Evolutionary conservation across 331 rosid species (phyloP), one percentile per base, ranked within the genome.

Genomic region (Cydonia oblonga): DNA sequence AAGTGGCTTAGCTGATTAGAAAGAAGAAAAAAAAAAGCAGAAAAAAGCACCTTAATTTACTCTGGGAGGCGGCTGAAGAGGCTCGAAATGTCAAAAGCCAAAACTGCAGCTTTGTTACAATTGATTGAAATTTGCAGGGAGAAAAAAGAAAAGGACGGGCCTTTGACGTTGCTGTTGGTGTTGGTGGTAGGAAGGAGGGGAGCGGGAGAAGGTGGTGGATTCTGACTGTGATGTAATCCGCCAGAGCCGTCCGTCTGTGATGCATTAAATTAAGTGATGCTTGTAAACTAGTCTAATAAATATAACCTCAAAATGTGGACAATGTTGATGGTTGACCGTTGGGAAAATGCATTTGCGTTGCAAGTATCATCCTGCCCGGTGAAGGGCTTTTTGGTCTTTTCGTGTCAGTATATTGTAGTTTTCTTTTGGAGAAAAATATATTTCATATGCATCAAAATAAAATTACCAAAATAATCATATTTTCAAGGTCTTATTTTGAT

Each of bases 241-340:
- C 46, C 64, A 16, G 10, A 63, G 72, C 46, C 71, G 35, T 16
- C 74, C 8, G 4, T 72, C 35, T 46, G 6, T 73, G 52, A 6
- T 59, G 15, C 33, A 2, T 14, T 59, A 25, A 25, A 24, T 25
- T 59, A 25, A 59, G 35, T 24, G 14, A 38, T 40, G 2, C 46
- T 40, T 40, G 46, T 13, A 12, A 42, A 12, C 16, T 12, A 42
- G 5, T 42, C 49, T 42, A 19, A 42, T 76, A 14, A 64, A 64
- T 58, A 5, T 15, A 26, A 44, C 74, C 77, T 72, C n/a, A n/a
- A 66, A 0, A 46, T 29, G 22, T 52, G 52, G 79, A 75, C 80
- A 75, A 75, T 54, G 54, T 7, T 16, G 7, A 16, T 15, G 6
- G 66, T 83, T 80, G 87, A 83, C 87, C 19, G 73, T 16, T 70